Evolutionary conservation across 352 stramenopile species (phyloP), one percentile per base, ranked within the genome.

Genomic region (Phytophthora uliginosa): DNA sequence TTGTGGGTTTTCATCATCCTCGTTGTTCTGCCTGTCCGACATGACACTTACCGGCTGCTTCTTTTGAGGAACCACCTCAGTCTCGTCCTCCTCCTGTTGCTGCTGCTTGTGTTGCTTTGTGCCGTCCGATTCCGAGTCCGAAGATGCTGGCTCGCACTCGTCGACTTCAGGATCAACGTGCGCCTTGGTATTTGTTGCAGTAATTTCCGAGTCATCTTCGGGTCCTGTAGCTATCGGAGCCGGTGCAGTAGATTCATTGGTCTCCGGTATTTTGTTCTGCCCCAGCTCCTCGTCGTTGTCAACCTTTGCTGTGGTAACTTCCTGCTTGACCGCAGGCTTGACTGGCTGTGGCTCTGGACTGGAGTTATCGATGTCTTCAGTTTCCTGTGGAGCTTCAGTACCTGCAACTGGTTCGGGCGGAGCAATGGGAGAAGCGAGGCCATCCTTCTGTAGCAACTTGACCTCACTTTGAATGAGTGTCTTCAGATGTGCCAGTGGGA

Each of bases 401-500:
- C 10, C 26, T 42, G 42, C 36, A 42, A 48, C 54, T 13, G 45
- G 42, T 62, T 63, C 33, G 17, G 56, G 18, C 7, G 48, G 51
- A 22, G 60, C 42, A 33, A 62, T 58, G n/a, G 50, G 57, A 10
- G 63, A 34, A 3, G 52, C 61, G 2, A 77, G 71, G 2, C 73
- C 81, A 54, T 92, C 74, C 42, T 91, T 82, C 51, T 91, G 82
- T 42, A 92, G 70, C 28, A 92, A 56, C 57, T 86, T 82, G 31
- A 96, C 87, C 64, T 96, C 89, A 31, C 85, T 86, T 15, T 95
- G 88, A 63, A 96, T 95, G 3, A 96, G 72, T 51, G 82, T 80
- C 38, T 89, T 84, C 45, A 96, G 63, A 47, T 90, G 81, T 6
- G 34, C 36, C 42, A 96, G 71, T 13, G 83, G 60, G 59, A 89